phyloP scores from a whole-genome alignment of 2,329 filamentous ascomycete genomes.

The Lachnellula cervina region DNA sequence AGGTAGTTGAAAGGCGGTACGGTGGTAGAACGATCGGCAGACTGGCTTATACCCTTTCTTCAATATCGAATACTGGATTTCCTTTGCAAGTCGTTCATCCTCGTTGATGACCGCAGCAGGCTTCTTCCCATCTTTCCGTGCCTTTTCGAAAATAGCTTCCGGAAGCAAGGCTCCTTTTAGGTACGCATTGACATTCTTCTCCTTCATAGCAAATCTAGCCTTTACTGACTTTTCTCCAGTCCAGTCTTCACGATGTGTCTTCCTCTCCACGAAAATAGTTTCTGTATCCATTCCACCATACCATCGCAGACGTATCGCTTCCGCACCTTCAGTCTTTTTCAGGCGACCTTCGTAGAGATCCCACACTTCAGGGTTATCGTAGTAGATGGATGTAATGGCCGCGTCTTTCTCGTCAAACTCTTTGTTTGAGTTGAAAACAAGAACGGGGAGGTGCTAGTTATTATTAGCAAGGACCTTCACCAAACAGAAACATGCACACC shows the following conservation, averaged over 20 bases:
- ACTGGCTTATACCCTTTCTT: slow-evolving; percentile 84
- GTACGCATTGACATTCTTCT: slow-evolving; percentile 95
- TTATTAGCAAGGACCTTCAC: slow-evolving; percentile 13
- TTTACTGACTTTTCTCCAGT: slow-evolving; percentile 99
- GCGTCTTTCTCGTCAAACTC: slow-evolving; percentile 88
- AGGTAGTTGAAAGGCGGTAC: slow-evolving; percentile 94
- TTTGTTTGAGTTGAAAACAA: slow-evolving; percentile 96
- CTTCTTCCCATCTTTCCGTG: slow-evolving; percentile 92
- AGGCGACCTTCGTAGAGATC: slow-evolving; percentile 89
- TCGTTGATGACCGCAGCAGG: slow-evolving; percentile 85
- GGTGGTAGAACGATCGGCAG: slow-evolving; percentile 95
- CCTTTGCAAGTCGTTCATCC: slow-evolving; percentile 81
- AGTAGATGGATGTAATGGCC: slow-evolving; percentile 98
- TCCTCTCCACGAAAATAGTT: slow-evolving; percentile 94
- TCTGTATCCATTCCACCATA: slow-evolving; percentile 95
- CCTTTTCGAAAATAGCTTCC: slow-evolving; percentile 90
- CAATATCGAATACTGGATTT: slow-evolving; percentile 90
- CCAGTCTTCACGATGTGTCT: slow-evolving; percentile 98
- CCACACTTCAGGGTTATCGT: slow-evolving; percentile 91
- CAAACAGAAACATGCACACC: slow-evolving; percentile 32
- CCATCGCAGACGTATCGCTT: slow-evolving; percentile 94
- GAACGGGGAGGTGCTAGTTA: slow-evolving; percentile 76
- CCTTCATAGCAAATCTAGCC: slow-evolving; percentile 88
- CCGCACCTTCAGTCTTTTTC: slow-evolving; percentile 96
- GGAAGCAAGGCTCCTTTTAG: slow-evolving; percentile 80